Percentiles rank a stretch among this genome's conserved stretches.
phyloP scores from a whole-genome alignment of 2,329 filamentous ascomycete species.

The Acrodontium crateriforme region DNA sequence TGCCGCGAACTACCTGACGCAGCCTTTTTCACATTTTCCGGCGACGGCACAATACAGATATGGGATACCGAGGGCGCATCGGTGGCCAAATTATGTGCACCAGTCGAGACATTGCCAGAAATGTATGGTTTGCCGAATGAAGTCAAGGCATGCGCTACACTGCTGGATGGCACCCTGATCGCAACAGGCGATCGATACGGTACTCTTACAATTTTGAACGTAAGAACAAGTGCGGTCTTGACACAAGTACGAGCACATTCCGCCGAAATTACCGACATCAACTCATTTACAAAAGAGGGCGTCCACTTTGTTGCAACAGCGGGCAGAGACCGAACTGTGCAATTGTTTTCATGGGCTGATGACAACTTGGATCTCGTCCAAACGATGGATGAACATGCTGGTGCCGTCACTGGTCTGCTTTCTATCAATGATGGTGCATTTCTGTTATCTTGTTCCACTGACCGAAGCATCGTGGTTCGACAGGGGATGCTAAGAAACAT shows the following conservation, averaged over 20 bases:
- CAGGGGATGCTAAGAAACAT: slow-evolving; percentile 61
- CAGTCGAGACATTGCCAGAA: slow-evolving; percentile 49
- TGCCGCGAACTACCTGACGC: slow-evolving; percentile 48
- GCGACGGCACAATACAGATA: slow-evolving; percentile 63
- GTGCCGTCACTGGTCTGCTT: slow-evolving; percentile 65
- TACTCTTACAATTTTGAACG: slow-evolving; percentile 49
- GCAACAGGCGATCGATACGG: slow-evolving; percentile 79
- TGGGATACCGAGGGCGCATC: slow-evolving; percentile 66
- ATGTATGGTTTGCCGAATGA: slow-evolving; percentile 40
- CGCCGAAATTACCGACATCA: slow-evolving; percentile 70
- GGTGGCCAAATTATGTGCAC: slow-evolving; percentile 49
- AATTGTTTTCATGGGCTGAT: slow-evolving; percentile 58
- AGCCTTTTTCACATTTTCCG: slow-evolving; percentile 81
- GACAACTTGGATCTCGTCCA: slow-evolving; percentile 55
- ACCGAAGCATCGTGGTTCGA: slow-evolving; percentile 73
- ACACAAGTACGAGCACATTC: slow-evolving; percentile 75
- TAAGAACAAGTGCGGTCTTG: slow-evolving; percentile 44
- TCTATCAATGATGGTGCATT: slow-evolving; percentile 54
- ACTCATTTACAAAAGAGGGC: slow-evolving; percentile 50
- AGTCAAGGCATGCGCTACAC: slow-evolving; percentile 44
- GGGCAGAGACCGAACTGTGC: slow-evolving; percentile 80
- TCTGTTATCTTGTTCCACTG: slow-evolving; percentile 74
- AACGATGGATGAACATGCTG: slow-evolving; percentile 82
- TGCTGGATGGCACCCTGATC: slow-evolving; percentile 49
- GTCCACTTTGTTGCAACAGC: slow-evolving; percentile 63